Evolutionary conservation across 106 monocot species (phyloP).

Genomic region (Allium sativum): DNA sequence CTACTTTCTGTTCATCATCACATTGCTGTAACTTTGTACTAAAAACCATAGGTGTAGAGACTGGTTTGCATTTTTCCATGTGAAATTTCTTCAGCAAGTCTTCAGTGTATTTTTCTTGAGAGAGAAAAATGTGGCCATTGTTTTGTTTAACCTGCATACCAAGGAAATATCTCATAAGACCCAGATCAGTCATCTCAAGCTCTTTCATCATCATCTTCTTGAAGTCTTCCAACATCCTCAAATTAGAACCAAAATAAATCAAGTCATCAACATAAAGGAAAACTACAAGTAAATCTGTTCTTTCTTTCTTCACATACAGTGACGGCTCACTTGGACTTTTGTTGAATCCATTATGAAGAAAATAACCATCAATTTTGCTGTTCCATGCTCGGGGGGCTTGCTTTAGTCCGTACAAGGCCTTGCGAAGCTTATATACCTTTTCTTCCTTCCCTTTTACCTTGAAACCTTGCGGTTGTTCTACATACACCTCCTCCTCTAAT

Average conservation of each 20-base stretch:
- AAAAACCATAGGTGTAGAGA: not conserved
- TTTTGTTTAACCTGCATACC: not conserved
- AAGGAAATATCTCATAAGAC: not conserved
- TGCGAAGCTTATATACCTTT: conserved; percentile 1
- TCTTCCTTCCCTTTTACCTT: not conserved
- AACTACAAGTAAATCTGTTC: no score
- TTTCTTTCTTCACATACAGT: not conserved
- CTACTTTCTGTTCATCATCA: not conserved
- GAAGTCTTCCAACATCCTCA: not conserved
- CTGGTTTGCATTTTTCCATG: no score
- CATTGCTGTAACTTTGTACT: no score
- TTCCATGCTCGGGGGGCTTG: no score
- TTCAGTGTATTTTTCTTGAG: no score
- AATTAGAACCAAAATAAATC: conserved; percentile 1
- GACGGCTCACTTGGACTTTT: not conserved
- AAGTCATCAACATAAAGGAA: no score
- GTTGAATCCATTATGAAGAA: no score
- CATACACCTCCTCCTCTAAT: not conserved
- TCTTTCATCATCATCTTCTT: not conserved
- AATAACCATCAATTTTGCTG: conserved; percentile 3
- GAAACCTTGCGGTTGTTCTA: not conserved
- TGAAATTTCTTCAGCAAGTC: no score
- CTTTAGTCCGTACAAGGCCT: conserved; percentile 3
- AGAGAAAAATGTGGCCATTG: not conserved
- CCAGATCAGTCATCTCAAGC: no score